These are phyloP conservation scores for Stylosanthes scabra DNA, from an alignment of 331 rosid genomes.

Conservation along the genomic window DNA sequence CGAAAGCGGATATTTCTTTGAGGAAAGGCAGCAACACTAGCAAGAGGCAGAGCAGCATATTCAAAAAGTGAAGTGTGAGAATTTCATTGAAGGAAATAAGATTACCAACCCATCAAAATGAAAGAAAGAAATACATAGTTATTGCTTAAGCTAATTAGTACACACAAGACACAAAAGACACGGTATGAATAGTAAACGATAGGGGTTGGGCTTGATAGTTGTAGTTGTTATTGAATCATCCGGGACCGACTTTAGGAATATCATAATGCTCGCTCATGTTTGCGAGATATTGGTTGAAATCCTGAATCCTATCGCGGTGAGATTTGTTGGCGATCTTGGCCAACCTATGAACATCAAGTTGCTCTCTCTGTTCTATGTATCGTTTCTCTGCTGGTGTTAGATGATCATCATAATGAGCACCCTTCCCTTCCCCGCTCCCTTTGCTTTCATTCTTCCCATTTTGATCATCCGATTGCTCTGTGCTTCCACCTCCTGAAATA, in stretches of 20 bases:
- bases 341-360: conserved; percentile 75
- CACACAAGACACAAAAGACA: not conserved
- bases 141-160: conserved; percentile 11
- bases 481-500: conserved; percentile 58
- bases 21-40: no score
- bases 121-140: conserved; percentile 5
- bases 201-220: conserved; percentile 25
- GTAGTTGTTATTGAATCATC: conserved; percentile 44
- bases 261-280: conserved; percentile 99
- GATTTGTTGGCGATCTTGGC: conserved; percentile 87
- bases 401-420: conserved; percentile 68
- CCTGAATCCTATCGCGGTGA: conserved; percentile 96
- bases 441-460: conserved; percentile 52
- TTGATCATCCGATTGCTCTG: conserved; percentile 58
- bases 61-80: no score
- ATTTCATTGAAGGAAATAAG: not conserved
- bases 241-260: conserved; percentile 98
- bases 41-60: not conserved
- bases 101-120: not conserved
- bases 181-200: conserved; percentile 13
- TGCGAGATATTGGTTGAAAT: conserved; percentile 94
- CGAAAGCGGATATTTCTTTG: no score
- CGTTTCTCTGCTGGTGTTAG: conserved; percentile 93
- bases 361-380: conserved; percentile 91
- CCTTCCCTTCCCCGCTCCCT: conserved; percentile 57